Evolutionary conservation across 2,329 filamentous ascomycete species (phyloP), one percentile per base, ranked within the genome.

Genomic region (Scedosporium minutisporum): DNA sequence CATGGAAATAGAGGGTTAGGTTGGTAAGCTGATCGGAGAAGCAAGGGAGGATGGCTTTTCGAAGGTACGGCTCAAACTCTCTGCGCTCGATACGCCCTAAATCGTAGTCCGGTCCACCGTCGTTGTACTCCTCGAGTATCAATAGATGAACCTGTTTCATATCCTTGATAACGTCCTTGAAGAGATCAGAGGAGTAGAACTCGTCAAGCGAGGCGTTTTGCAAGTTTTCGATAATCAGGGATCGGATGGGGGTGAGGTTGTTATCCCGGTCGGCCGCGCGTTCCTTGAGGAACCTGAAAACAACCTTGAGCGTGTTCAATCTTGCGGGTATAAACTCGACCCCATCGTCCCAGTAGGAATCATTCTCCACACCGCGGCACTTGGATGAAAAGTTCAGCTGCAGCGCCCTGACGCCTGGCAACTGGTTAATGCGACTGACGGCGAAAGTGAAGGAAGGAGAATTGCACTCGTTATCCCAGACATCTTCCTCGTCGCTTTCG

Each of bases 31-130:
- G 65, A 3, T 65, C 59, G 2, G 67, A 59, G 0, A 70, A 33
- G 0, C 59, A 60, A 0, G 65, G 62, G 1, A 71, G 53, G 0
- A 70, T 46, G 0, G 60, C 58, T 0, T 21, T 21, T 25, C 67
- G 64, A 0, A 72, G 65, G n/a, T 68, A 66, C 1, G 67, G 66
- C 51, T 70, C 68, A 33, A 65, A 70, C 3, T 42, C 46, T 16
- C 44, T 5, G 6, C 69, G 63, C 53, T 71, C 68, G 3, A 46
- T 42, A 4, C 12, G 42, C 14, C 63, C 16, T 2, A 69, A 3
- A 21, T 69, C 66, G 2, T 64, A 6, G 14, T 66, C 67, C 1
- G 65, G 62, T 3, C 63, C 64, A 48, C 55, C 64, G 1, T 33
- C 29, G 6, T 33, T 6, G 44, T 59, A 63, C 51, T 63, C 48